Evolutionary conservation across 768 basidiomycete species (phyloP), one percentile per base, ranked within the genome.

Genomic region (Plicaturopsis crispa): DNA sequence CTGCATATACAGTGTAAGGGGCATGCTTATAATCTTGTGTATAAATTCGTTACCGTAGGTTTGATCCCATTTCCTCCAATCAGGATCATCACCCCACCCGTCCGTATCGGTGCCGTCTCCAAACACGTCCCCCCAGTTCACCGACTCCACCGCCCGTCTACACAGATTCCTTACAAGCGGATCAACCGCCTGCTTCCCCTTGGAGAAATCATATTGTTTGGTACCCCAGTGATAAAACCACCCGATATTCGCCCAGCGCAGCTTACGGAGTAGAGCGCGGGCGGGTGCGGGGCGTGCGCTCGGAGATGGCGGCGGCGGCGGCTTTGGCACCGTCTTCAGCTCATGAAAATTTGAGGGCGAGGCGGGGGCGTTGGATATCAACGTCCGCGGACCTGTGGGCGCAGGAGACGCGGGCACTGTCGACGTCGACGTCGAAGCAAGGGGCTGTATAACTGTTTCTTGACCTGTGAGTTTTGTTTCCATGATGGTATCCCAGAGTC

Each of bases 181-280:
- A 33, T 82, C 75, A 32, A 97, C 77, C 0, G 66, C 65, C 0
- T 75, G 80, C 40, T 73, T 77, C 2, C 76, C 75, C 37, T 71
- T 78, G 1, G 76, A 72, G 48, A 96, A 92, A 52, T 96, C 89
- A 53, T 99, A 99, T 42, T 86, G 81, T 52, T 98, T 99, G 20
- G 79, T 86, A 3, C 88, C 86, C 94, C 94, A 97, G 63, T 98
- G 90, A 59, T 99, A 99, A 37, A 75, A 87, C 79, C 86, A 87
- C 7, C 94, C 94, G 35, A 99, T 84, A 50, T 94, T 98, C 2
- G 90, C 84, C 94, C 94, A 99, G 34, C 94, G 74, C 34, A 99
- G 56, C 55, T 87, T 92, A 4, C 66, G 67, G 12, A 93, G 49
- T 11, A 97, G 71, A 19, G 71, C 61, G 1, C 73, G 73, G 2